These are phyloP conservation scores for Corylus americana DNA, from an alignment of 306 rosid species.

Conservation along the genomic window DNA sequence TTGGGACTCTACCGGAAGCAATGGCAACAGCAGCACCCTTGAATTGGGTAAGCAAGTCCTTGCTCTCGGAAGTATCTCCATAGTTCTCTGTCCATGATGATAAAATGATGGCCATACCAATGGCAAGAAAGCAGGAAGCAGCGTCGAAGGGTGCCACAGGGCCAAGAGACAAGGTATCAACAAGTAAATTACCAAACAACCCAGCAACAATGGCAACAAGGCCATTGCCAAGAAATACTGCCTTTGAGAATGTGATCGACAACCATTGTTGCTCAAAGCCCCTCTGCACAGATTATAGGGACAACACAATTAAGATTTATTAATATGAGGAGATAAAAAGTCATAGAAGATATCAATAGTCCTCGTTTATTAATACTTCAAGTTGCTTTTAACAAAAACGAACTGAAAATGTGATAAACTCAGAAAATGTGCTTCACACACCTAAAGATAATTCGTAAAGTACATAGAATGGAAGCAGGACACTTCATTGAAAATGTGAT, in stretches of 20 bases:
- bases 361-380: not conserved
- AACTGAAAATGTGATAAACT: not conserved
- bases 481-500: not conserved
- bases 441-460: not conserved
- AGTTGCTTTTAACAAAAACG: not conserved
- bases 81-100: conserved; percentile 86
- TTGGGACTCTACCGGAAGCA: conserved; percentile 73
- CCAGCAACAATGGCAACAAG: conserved; percentile 85
- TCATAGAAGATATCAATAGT: conserved; percentile 24
- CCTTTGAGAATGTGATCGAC: conserved; percentile 87
- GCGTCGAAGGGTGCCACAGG: conserved; percentile 99
- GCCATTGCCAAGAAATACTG: conserved; percentile 93
- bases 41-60: conserved; percentile 84
- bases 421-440: not conserved
- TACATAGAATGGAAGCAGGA: not conserved
- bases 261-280: conserved; percentile 96
- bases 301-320: conserved; percentile 27
- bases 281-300: conserved; percentile 55
- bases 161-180: conserved; percentile 76
- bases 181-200: conserved; percentile 87
- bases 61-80: conserved; percentile 82
- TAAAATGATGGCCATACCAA: conserved; percentile 85
- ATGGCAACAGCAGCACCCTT: conserved; percentile 89
- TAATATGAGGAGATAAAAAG: conserved; percentile 16
- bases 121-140: conserved; percentile 91